Evolutionary conservation across 2,329 filamentous ascomycete species (phyloP).

Genomic region (Madurella mycetomatis): DNA sequence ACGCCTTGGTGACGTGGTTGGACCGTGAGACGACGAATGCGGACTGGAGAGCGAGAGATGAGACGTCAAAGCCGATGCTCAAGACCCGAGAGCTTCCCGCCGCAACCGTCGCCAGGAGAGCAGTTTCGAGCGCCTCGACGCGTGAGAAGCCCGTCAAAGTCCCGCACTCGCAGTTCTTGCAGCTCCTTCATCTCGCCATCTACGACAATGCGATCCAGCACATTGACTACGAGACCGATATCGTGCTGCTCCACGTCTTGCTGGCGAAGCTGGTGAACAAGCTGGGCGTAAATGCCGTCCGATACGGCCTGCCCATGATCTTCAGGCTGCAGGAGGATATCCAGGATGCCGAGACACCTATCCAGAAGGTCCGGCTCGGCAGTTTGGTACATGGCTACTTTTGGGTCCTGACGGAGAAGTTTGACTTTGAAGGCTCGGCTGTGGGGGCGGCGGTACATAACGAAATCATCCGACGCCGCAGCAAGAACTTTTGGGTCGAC

Average conservation of each 20-base stretch:
- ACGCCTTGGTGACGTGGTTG: slow-evolving; percentile 80
- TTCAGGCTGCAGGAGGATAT: slow-evolving; percentile 85
- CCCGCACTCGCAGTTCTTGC: slow-evolving; percentile 67
- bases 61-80: slow-evolving; percentile 43
- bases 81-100: slow-evolving; percentile 38
- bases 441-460: slow-evolving; percentile 68
- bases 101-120: slow-evolving; percentile 52
- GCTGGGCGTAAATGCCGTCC: slow-evolving; percentile 76
- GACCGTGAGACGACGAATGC: slow-evolving; percentile 67
- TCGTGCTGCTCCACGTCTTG: slow-evolving; percentile 72
- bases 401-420: slow-evolving; percentile 71
- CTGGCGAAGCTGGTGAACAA: slow-evolving; percentile 68
- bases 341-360: slow-evolving; percentile 57
- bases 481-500: slow-evolving; percentile 74
- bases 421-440: slow-evolving; percentile 67
- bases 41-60: slow-evolving; percentile 61
- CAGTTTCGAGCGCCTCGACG: slow-evolving; percentile 62
- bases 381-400: slow-evolving; percentile 88
- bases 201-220: slow-evolving; percentile 81
- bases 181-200: slow-evolving; percentile 78
- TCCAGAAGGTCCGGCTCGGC: slow-evolving; percentile 72
- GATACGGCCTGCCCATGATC: slow-evolving; percentile 81
- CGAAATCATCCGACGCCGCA: slow-evolving; percentile 71
- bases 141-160: slow-evolving; percentile 53
- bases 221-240: slow-evolving; percentile 67